Evolutionary conservation across 768 basidiomycete species (phyloP).

Genomic region (Cystoderma amianthinum): DNA sequence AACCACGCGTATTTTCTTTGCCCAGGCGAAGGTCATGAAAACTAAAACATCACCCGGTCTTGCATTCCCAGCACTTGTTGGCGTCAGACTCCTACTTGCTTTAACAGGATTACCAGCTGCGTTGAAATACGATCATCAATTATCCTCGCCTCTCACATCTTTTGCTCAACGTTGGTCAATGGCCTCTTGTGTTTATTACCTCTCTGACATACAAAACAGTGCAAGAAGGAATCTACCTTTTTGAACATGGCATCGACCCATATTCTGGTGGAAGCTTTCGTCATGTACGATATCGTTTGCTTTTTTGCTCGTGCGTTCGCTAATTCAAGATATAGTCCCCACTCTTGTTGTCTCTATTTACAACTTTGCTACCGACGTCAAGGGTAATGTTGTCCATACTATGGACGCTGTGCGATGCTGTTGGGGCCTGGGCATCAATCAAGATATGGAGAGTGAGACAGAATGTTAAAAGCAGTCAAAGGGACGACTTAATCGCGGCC

Average conservation of each 20-base stretch:
- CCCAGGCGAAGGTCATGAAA: too few species aligned
- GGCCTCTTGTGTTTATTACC: not conserved
- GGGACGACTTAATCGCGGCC: slow-evolving; percentile 58
- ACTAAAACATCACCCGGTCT: slow-evolving; percentile 11
- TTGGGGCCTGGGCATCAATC: slow-evolving; percentile 63
- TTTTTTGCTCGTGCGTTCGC: slow-evolving; percentile 1
- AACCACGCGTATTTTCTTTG: too few species aligned
- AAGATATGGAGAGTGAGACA: slow-evolving; percentile 63
- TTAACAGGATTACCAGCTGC: slow-evolving; percentile 39
- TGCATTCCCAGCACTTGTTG: slow-evolving; percentile 34
- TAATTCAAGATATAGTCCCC: slow-evolving; percentile 53
- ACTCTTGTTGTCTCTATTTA: slow-evolving; percentile 69
- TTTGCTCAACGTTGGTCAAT: slow-evolving; percentile 69
- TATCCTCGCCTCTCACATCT: slow-evolving; percentile 78
- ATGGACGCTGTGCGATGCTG: slow-evolving; percentile 66
- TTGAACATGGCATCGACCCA: slow-evolving; percentile 71
- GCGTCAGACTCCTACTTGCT: slow-evolving; percentile 45
- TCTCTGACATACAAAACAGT: too few species aligned
- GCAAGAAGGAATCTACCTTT: slow-evolving; percentile 83
- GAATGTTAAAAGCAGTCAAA: slow-evolving; percentile 33
- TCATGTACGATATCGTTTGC: slow-evolving; percentile 49
- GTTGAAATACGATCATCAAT: slow-evolving; percentile 65
- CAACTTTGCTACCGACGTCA: slow-evolving; percentile 57
- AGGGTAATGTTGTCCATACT: slow-evolving; percentile 40
- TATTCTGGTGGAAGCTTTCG: slow-evolving; percentile 83